Conservation (phyloP, 352 stramenopile genomes). For the Globisporangium solare region DNA sequence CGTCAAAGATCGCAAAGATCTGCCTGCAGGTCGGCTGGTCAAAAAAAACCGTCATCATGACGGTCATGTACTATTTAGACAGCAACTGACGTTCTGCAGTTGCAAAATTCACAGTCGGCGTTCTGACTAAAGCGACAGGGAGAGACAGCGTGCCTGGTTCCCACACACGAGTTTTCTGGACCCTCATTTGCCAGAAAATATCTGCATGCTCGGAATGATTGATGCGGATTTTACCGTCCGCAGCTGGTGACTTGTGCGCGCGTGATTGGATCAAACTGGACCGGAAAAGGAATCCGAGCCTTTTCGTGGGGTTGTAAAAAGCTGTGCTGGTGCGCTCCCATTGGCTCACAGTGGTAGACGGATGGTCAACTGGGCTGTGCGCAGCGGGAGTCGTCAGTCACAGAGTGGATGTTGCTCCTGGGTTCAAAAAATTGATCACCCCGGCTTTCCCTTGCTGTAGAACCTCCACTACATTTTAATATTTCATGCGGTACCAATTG, state of each 20-base stretch:
- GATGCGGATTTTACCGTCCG: neutral
- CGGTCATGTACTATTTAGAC: no score
- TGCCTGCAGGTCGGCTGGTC: no score
- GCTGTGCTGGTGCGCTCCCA: constrained; percentile 8
- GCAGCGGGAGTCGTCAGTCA: no score
- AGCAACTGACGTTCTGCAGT: no score
- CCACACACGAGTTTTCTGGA: constrained; percentile 17
- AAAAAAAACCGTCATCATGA: no score
- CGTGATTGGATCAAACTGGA: neutral
- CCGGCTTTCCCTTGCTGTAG: no score
- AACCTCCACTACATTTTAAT: no score
- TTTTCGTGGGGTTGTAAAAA: neutral
- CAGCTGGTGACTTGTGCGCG: neutral
- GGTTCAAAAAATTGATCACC: no score
- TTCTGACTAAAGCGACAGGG: constrained; percentile 1
- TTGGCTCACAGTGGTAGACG: constrained; percentile 8
- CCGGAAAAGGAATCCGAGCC: constrained; percentile 5
- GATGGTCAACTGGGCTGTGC: constrained; percentile 4
- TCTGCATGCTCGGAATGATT: constrained; percentile 3
- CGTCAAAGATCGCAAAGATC: neutral
- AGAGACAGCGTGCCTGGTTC: neutral
- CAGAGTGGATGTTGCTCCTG: no score
- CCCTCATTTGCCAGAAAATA: constrained; percentile 4
- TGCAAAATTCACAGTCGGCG: no score
- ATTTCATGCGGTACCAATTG: no score